Base-by-base conservation (phyloP, 1,284 basidiomycete genomes). In the Xanthoconium separans region DNA sequence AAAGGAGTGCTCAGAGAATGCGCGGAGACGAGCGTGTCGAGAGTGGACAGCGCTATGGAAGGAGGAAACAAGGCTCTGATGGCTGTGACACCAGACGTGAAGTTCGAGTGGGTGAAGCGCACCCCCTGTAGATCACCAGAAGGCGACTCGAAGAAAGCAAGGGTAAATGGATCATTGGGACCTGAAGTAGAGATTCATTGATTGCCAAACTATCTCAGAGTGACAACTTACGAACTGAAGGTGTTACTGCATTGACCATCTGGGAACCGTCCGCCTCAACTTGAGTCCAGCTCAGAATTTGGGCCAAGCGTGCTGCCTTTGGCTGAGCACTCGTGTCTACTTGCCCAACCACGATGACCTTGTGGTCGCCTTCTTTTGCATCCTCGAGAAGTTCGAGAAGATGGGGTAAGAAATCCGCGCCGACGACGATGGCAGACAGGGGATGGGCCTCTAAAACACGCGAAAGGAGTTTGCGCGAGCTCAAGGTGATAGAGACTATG, bases 31-130 rank as follows among this genome's bases (percentile, higher is more conserved):
- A 92, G 71, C 2, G 87, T 89, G 66, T 92, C 90, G 44, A 87
- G 67, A 3, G 82, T 73, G 8, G 87, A 83, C 13, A 91, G 63
- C 0, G 79, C 75, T 50, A 79, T 80, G 16, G 84, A 80, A 15
- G 81, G 69, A 2, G 90, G 87, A 48, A 92, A 77, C 27, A 91
- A 68, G 6, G 80, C 77, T 44, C 85, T 83, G 20, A 80, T 76
- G 4, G 87, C 86, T 2, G 87, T 80, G n/a, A 91, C 84, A 43
- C 87, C 90, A 12, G 90, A 87, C 3, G 88, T 91, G 53, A 91
- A 66, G 58, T 90, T 91, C 62, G 88, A 81, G 63, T 92, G 89
- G 0, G 87, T 89, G 41, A 92, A 71, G 54, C 84, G 83, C 8
- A 79, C 80, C 30, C 79, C 85, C 56, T 80, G 80, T 9, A 86